Evolutionary conservation across 345 rosid genomes (phyloP), one percentile per base, ranked within the genome.

Genomic region (Cardamine resedifolia): DNA sequence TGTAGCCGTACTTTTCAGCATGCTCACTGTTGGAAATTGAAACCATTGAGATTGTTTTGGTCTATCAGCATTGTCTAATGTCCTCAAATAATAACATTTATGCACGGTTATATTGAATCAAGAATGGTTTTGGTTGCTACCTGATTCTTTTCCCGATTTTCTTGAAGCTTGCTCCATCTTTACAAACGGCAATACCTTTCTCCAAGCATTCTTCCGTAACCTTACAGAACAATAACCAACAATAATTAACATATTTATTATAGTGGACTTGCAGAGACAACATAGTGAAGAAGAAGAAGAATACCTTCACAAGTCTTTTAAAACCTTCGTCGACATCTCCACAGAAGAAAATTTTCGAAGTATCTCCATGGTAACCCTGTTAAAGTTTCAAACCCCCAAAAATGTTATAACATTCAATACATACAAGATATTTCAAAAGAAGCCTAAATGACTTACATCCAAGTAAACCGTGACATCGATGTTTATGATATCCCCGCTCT

Each of bases 311-410:
- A 48, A 91, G 96, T 64, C 83, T 85, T 68, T 82, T 77, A 19
- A 86, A 72, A n/a, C 69, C 64, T 41, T 81, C 87, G 20, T 79
- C 56, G 21, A 89, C 90, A 38, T 89, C 81, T 71, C 98, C 98
- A 67, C 96, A 89, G 21, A 90, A 71, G 75, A 85, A 94, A 49
- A 91, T 91, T 86, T 77, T 89, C 41, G 97, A 94, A n/a, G 98
- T 91, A 83, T 91, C 98, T 53, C 97, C 97, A 69, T 91, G 98
- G 76, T 91, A 94, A 64, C 98, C 97, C 98, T 94, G 76, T 34
- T 6, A 52, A 58, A 50, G 52, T 64, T 64, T 36, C 49, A 56
- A 24, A 18, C 30, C 50, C 51, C 26, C 9, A 64, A 44, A 26
- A 5, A 5, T 48, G 21, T 70, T 19, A 47, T 5, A 30, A 14